Base-by-base conservation (phyloP, 371 early-diverging fungal species). In the Zychaea mexicana region DNA sequence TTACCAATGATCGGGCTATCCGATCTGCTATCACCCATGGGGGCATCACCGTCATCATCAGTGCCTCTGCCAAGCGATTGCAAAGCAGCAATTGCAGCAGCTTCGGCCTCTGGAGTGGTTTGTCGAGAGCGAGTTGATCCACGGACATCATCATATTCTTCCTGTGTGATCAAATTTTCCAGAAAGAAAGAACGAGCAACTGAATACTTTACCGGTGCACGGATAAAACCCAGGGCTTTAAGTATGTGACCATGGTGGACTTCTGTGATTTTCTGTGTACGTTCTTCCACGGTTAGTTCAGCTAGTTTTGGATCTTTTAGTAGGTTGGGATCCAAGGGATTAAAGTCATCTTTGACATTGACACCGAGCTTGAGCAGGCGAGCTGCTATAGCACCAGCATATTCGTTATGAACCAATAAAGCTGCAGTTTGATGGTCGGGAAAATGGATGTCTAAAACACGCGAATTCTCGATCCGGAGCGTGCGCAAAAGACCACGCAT, bases 141-240 rank as follows among this genome's bases (percentile, higher is more conserved):
- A 0, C 36, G 15, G 15, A 36, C 15, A 10, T 2, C 1, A 36
- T 36, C 36, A 36, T 36, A 36, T 12, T 58, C 59, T 42, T 0
- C 39, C 15, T 39, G 42, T 19, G 39, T 24, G 33, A 45, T 24
- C 31, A 22, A 30, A 22, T 27, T 49, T 45, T 55, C n/a, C 33
- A 5, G 47, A 32, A 27, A n/a, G 27, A 62, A 58, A 30, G 52
- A 32, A 3, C 62, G 57, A 2, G 62, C 60, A 22, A 62, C 59
- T 12, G 39, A 62, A 42, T 36, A 31, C 30, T 56, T 54, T 26
- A 62, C 55, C 2, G 56, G 56, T 7, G 22, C 55, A n/a, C 62
- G 54, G 12, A 60, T 49, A 33, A 39, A 15, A n/a, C 3, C 12
- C 19, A 64, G 3, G 1, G 65, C 59, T 2, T 24, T 22, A 5